phyloP scores from a whole-genome alignment of 108 stramenopile genomes.

The Aurantiochytrium sp. region DNA sequence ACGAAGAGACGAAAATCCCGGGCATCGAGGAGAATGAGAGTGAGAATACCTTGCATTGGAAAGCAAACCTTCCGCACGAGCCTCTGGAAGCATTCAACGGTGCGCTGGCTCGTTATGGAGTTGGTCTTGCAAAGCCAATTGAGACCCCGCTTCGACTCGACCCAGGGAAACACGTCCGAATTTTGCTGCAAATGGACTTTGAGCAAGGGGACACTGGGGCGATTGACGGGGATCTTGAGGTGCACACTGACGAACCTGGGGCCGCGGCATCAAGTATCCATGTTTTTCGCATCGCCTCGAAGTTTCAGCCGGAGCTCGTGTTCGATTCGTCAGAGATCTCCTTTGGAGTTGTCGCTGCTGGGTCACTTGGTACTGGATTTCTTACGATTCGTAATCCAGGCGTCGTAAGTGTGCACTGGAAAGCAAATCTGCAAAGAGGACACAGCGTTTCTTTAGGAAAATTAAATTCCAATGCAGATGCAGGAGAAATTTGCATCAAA shows the following conservation, averaged over 20 bases:
- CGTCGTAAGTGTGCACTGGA: neutral
- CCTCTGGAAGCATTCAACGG: neutral
- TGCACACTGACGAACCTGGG: neutral
- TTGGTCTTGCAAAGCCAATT: neutral
- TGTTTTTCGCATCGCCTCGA: neutral
- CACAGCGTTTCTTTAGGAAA: no score
- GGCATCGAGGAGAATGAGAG: no score
- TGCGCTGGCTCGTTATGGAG: neutral
- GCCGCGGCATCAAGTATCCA: neutral
- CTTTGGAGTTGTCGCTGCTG: neutral
- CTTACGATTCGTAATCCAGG: neutral
- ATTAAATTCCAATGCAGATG: no score
- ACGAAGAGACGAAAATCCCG: no score
- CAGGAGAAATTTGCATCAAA: neutral
- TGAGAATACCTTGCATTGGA: no score
- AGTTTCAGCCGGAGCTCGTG: neutral
- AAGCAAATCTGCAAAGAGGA: no score
- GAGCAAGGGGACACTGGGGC: neutral
- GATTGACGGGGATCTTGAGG: neutral
- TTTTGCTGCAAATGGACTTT: neutral
- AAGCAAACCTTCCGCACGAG: no score
- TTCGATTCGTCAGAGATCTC: neutral
- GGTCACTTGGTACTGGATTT: neutral
- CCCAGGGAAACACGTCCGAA: neutral
- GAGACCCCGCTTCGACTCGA: neutral